Evolutionary conservation across 164 flowering plant species (phyloP), one percentile per base, ranked within the genome.

Genomic region (Liquidambar formosana): DNA sequence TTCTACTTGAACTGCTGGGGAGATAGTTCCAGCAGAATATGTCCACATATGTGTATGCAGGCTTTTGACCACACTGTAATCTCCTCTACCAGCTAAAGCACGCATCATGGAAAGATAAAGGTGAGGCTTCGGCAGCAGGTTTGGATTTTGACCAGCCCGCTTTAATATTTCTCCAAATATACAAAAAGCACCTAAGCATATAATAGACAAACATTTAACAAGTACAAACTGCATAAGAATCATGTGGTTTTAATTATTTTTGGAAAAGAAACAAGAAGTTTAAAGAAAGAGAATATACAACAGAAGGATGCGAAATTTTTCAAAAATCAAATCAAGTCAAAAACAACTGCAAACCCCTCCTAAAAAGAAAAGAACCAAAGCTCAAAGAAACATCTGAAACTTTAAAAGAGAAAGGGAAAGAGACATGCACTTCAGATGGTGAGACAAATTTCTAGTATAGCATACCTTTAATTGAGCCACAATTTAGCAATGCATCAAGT

Each of bases 51-150:
- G 88, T 45, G 61, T 70, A 73, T 76, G 81, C 45, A 86, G 78
- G 68, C 27, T 80, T 76, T 77, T 79, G 16, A 83, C 95, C 83
- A 84, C 73, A 25, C 11, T 10, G 64, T 79, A 86, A 66, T 90
- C 92, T 56, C 91, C 92, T 70, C 64, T 77, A 59, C 10, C 63
- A 73, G 95, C 86, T 65, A 88, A 85, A 57, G 83, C 75, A 65
- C 92, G 83, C 95, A 90, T 88, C 85, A 90, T 64, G 14, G 95
- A 84, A 41, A 90, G 82, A 77, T 77, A 88, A 8, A 90, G 88
- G 71, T 86, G 89, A 66, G 95, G 92, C 74, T 88, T 90, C 61
- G 95, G 92, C 56, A 86, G 74, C 66, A 88, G 77, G 46, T 60
- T 54, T 28, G 75, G 75, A 70, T 80, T 73, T 53, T 54, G 57